A percentile compares a stretch with the other conserved stretches of the same genome.
phyloP scores from a whole-genome alignment of 768 basidiomycete species.

The Psilocybe cyanescens region DNA sequence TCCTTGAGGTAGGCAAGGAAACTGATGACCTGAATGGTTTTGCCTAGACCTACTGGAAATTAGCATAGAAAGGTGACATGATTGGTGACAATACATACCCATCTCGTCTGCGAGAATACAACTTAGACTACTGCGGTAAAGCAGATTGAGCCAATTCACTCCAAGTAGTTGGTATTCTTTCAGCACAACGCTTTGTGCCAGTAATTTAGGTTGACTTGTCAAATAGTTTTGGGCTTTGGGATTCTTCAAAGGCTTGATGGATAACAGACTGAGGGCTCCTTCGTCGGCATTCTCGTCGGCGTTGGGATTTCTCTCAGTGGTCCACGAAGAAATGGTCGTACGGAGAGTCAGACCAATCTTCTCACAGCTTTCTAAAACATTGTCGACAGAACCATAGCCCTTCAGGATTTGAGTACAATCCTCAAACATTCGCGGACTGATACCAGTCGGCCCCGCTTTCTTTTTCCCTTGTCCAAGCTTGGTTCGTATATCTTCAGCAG shows the following conservation, averaged over 20 bases:
- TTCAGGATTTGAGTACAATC: slow-evolving; percentile 85
- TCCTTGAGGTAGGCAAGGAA: slow-evolving; percentile 92
- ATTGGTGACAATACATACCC: slow-evolving; percentile 59
- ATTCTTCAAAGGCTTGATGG: slow-evolving; percentile 44
- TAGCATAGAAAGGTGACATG: neutral
- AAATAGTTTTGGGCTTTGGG: slow-evolving; percentile 67
- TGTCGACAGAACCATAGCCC: slow-evolving; percentile 88
- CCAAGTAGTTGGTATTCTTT: slow-evolving; percentile 98
- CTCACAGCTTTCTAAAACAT: slow-evolving; percentile 88
- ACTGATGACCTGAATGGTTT: slow-evolving; percentile 98
- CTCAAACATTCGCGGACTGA: slow-evolving; percentile 90
- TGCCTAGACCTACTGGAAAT: slow-evolving; percentile 78
- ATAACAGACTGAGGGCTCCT: slow-evolving; percentile 62
- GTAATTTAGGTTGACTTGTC: slow-evolving; percentile 68
- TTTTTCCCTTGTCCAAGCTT: slow-evolving; percentile 89
- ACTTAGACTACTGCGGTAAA: slow-evolving; percentile 80
- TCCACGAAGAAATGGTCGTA: slow-evolving; percentile 81
- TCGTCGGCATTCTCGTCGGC: slow-evolving; percentile 49
- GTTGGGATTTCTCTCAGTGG: slow-evolving; percentile 38
- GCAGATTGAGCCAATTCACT: slow-evolving; percentile 94
- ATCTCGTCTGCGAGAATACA: slow-evolving; percentile 99
- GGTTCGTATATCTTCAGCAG: slow-evolving; percentile 70
- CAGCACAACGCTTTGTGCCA: slow-evolving; percentile 71
- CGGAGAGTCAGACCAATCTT: slow-evolving; percentile 77
- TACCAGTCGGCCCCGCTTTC: slow-evolving; percentile 79